Evolutionary conservation across 495 filamentous ascomycete genomes (phyloP), one percentile per base, ranked within the genome.

Genomic region (Daldinia caldariorum): DNA sequence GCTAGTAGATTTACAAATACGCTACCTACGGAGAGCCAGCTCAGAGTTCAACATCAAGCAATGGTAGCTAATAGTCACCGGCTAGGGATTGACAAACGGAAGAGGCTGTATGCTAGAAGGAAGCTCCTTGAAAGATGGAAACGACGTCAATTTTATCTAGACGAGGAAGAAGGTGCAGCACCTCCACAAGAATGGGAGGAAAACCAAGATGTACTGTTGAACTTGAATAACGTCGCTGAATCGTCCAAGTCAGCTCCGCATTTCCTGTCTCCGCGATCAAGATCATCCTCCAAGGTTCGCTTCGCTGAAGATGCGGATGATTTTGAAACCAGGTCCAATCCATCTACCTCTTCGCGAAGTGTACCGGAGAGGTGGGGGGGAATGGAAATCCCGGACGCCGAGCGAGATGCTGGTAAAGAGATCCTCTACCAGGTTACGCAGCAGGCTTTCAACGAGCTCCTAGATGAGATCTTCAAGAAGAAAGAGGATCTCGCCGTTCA

Each of bases 371-470:
- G 92, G 39, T 94, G 91, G 92, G 92, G 89, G 38, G 92, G 89
- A 8, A 91, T 92, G 72, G 92, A 94, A 67, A 90, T 92, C 12
- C 91, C 92, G 8, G 91, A 92, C 55, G 88, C 89, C 14, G 94
- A 97, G 72, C 84, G 82, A 69, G 93, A 97, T 73, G 87, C 91
- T 7, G 93, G 93, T 34, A 92, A 91, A 68, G 95, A 98, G 73
- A 88, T 97, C 14, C 81, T 98, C 6, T 97, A 95, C 73, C 92
- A 97, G 74, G 89, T 94, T 16, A 92, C 91, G 0, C 92, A 97
- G 73, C 89, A 97, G 74, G 93, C 91, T 0, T 90, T 97, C 77
- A 97, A 97, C 74, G 93, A 98, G 77, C 82, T 98, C 4, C 86
- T 99, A 5, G 92, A 97, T 75, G 82, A 88, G 9, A 81, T 99